A percentile compares a stretch with the other conserved stretches of the same genome.
Evolutionary conservation across 2,329 filamentous ascomycete species (phyloP).

Genomic region (Corinectria fuckeliana): DNA sequence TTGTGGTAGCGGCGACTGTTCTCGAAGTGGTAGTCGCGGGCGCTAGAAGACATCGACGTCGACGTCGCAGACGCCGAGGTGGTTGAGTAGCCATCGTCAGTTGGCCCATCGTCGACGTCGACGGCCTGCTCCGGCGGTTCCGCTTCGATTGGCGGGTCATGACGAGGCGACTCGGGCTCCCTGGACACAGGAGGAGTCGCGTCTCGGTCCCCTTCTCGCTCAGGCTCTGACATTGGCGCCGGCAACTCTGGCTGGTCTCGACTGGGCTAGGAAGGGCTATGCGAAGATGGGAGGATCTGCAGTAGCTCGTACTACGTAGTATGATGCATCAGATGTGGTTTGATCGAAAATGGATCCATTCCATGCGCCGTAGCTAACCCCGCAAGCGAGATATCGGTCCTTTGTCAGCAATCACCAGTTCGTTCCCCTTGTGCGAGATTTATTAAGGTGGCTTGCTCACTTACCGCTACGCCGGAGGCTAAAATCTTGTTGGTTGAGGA

Average conservation of each 20-base stretch:
- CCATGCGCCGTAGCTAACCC: neutral
- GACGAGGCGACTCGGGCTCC: slow-evolving; percentile 9
- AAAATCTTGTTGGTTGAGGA: neutral
- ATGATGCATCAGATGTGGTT: neutral
- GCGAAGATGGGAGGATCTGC: neutral
- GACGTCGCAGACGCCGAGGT: slow-evolving; percentile 18
- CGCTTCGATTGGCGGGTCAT: slow-evolving; percentile 22
- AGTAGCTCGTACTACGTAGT: neutral
- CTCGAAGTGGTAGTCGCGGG: slow-evolving; percentile 50
- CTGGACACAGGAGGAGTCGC: neutral
- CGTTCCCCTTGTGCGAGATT: neutral
- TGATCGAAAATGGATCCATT: slow-evolving; percentile 4
- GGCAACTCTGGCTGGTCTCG: neutral
- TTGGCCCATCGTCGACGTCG: slow-evolving; percentile 7
- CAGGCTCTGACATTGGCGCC: slow-evolving; percentile 3
- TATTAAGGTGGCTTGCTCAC: neutral
- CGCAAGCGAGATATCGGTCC: neutral
- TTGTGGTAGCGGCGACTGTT: slow-evolving; percentile 52
- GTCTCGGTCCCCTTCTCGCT: neutral
- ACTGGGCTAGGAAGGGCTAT: neutral
- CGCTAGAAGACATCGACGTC: slow-evolving; percentile 36
- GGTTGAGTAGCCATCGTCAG: slow-evolving; percentile 28
- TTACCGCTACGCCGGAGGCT: neutral
- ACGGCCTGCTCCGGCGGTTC: slow-evolving; percentile 7
- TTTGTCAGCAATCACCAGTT: slow-evolving; percentile 9